Evolutionary conservation across 257 asterid genomes (phyloP), one percentile per base, ranked within the genome.

Genomic region (Ilex aquifolium): DNA sequence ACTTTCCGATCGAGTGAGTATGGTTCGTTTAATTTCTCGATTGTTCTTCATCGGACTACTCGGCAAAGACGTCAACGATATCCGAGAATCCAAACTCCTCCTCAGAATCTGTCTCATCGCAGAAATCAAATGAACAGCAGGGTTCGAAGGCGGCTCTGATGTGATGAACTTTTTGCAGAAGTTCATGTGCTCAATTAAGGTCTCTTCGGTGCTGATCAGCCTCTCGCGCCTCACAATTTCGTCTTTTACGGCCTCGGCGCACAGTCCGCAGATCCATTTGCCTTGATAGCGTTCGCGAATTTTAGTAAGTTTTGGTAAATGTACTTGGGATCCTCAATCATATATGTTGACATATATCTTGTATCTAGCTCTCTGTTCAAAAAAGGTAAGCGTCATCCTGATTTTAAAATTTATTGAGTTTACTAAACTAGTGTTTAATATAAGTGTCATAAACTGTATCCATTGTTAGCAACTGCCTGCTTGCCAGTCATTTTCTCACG

Each of bases 261-360:
- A 89, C 4, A 92, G 95, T 66, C 98, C 97, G 64, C 97, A 92
- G 13, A 92, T 80, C 98, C 98, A 92, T 70, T 91, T 91, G 29
- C 96, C 98, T 13, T 91, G 90, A 48, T 84, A 86, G 30, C 95
- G 61, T 58, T 71, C 78, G 3, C 92, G 85, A 48, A 88, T 80
- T 7, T 7, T 3, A 36, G 40, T 36, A 36, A 3, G 3, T 36
- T 36, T 36, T 3, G 40, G 3, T 36, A 36, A 7, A 36, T 36
- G 40, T 36, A 36, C 40, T 36, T 36, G 7, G 40, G 40, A 36
- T 36, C 3, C 7, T 7, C 40, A 36, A 36, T 3, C 3, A 36
- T 3, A 36, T 3, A 3, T 36, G n/a, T n/a, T n/a, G n/a, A 36
- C 40, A n/a, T n/a, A 36, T 36, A 7, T 36, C 40, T 36, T 36